These are phyloP conservation scores for Blastobotrys proliferans DNA, from an alignment of 1,139 yeast species.

Conservation along the genomic window DNA sequence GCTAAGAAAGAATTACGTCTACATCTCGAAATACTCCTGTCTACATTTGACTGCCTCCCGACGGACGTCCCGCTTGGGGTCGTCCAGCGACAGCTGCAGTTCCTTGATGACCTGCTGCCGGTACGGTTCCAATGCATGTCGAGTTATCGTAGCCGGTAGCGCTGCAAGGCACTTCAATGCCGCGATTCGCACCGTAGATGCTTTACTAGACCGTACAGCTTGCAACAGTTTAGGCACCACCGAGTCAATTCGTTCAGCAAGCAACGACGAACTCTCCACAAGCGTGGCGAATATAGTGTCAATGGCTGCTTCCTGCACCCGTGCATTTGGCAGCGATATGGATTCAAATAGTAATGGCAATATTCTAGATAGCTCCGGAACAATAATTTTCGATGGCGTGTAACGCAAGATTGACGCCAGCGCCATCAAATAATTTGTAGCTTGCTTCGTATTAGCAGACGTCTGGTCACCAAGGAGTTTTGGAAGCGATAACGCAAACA, in stretches of 20 bases:
- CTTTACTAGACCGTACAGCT: too few relatives aligned
- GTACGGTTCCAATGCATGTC: constrained; percentile 47
- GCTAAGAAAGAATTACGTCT: constrained; percentile 14
- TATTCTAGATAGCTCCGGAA: constrained; percentile 57
- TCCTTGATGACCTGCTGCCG: constrained; percentile 47
- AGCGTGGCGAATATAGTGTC: constrained; percentile 44
- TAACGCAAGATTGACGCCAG: constrained; percentile 64
- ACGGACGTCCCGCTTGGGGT: constrained; percentile 68
- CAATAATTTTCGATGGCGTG: constrained; percentile 56
- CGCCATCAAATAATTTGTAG: constrained; percentile 57
- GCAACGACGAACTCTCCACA: constrained; percentile 47
- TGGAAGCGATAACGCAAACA: constrained; percentile 49
- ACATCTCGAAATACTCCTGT: constrained; percentile 63
- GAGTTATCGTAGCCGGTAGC: constrained; percentile 42
- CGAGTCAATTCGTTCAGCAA: constrained; percentile 51
- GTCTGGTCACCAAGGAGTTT: constrained; percentile 28
- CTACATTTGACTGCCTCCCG: constrained; percentile 73
- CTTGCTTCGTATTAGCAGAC: constrained; percentile 10
- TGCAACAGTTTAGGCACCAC: constrained; percentile 53
- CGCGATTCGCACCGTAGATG: constrained; percentile 51
- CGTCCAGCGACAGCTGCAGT: constrained; percentile 59
- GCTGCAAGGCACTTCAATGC: constrained; percentile 54
- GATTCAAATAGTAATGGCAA: constrained; percentile 72
- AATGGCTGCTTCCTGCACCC: constrained; percentile 58
- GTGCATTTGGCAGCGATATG: constrained; percentile 45